These are phyloP conservation scores for Hydnum rufescens DNA, from an alignment of 768 basidiomycete genomes.

Conservation along the genomic window DNA sequence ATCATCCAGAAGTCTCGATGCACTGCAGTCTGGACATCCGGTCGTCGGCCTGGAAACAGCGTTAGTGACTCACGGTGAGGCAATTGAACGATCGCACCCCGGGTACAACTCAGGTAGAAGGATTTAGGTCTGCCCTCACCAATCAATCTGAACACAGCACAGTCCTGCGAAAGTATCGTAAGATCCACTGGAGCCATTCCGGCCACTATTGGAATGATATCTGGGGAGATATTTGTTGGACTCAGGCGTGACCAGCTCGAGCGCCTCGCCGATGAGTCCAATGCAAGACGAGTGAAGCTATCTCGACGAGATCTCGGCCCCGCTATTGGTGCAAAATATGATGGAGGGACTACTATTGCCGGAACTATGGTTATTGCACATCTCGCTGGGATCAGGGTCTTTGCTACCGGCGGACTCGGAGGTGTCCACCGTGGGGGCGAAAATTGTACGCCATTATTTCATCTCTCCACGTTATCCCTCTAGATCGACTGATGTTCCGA, in stretches of 20 bases:
- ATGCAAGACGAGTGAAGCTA: conserved; percentile 25
- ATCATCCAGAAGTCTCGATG: conserved; percentile 67
- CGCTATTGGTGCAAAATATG: conserved; percentile 40
- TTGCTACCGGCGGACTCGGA: conserved; percentile 83
- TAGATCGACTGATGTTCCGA: conserved; percentile 1
- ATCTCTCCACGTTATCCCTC: not conserved
- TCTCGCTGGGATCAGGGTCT: conserved; percentile 79
- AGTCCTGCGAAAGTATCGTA: conserved; percentile 52
- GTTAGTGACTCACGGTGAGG: conserved; percentile 72
- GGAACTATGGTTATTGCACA: conserved; percentile 27
- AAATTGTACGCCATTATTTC: conserved; percentile 40
- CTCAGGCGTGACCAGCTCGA: conserved; percentile 44
- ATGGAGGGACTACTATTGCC: conserved; percentile 48
- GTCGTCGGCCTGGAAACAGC: conserved; percentile 87
- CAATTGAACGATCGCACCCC: conserved; percentile 3
- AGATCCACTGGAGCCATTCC: conserved; percentile 61
- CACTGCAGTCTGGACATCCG: conserved; percentile 40
- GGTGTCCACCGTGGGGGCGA: conserved; percentile 70
- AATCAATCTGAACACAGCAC: conserved; percentile 48
- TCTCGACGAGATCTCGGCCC: conserved; percentile 67
- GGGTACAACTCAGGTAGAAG: not conserved
- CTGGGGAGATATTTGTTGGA: conserved; percentile 75
- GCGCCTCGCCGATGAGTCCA: conserved; percentile 32
- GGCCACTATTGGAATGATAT: conserved; percentile 74
- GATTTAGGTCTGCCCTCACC: conserved; percentile 49